phyloP scores from a whole-genome alignment of 2,329 filamentous ascomycete genomes.

The Penicillium sp. region DNA sequence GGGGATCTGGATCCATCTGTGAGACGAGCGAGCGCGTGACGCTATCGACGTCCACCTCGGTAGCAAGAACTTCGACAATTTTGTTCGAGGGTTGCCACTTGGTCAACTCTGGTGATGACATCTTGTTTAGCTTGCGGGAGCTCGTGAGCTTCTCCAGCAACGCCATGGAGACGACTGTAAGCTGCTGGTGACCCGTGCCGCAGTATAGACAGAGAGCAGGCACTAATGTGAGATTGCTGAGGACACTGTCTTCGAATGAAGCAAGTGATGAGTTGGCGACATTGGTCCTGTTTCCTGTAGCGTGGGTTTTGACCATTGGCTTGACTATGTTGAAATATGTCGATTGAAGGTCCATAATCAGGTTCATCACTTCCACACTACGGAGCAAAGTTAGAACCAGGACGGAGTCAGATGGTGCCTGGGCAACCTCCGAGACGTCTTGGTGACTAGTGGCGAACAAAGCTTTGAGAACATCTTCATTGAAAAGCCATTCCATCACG shows the following conservation, averaged over 20 bases:
- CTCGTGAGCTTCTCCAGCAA: conserved; percentile 82
- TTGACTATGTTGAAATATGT: conserved; percentile 89
- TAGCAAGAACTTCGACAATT: conserved; percentile 82
- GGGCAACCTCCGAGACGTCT: conserved; percentile 68
- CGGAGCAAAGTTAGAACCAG: conserved; percentile 74
- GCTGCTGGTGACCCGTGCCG: conserved; percentile 73
- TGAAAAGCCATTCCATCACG: conserved; percentile 98
- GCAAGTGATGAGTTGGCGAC: conserved; percentile 73
- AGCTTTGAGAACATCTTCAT: conserved; percentile 77
- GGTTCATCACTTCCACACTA: conserved; percentile 78
- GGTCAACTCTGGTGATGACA: conserved; percentile 61
- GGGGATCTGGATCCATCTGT: conserved; percentile 61
- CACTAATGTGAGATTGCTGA: conserved; percentile 74
- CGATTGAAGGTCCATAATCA: conserved; percentile 79
- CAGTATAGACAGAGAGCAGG: conserved; percentile 84
- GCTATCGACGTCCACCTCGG: conserved; percentile 73
- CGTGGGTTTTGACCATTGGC: conserved; percentile 68
- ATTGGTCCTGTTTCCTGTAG: conserved; percentile 56
- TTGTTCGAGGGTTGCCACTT: conserved; percentile 70
- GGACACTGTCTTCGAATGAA: conserved; percentile 88
- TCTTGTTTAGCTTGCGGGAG: conserved; percentile 74
- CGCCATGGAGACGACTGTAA: conserved; percentile 76
- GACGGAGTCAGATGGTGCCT: conserved; percentile 72
- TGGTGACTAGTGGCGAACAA: conserved; percentile 78
- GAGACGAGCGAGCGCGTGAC: conserved; percentile 70